Evolutionary conservation across 352 stramenopile species (phyloP), one percentile per base, ranked within the genome.

Genomic region (Phytophthora cactorum): DNA sequence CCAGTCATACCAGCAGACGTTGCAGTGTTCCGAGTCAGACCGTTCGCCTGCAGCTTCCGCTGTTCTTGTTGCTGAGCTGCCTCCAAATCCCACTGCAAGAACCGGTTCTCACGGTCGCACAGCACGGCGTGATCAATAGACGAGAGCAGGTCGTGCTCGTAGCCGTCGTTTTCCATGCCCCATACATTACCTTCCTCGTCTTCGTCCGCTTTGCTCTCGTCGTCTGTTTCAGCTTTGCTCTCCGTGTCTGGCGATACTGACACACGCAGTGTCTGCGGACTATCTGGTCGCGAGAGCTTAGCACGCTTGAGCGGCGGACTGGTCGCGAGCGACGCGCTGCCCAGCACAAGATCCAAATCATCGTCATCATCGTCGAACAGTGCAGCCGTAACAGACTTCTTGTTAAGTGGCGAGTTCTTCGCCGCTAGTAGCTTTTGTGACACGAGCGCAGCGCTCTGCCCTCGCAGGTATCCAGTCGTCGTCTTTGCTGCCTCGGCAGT

Each of bases 101-200:
- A 94, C 2, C 86, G 82, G 63, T 94, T 94, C 63, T 92, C 83
- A 25, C 85, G 85, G 63, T 94, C 86, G 49, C 86, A 94, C 32
- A 94, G 70, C 46, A 91, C 84, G 12, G 82, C 79, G 53, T 92
- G 86, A 54, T 94, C 86, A 56, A 94, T 94, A 3, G 81, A 91
- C 10, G 79, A 81, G 5, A 93, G 75, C 51, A 93, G 58, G 38
- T 91, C 82, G 44, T 89, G 82, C 70, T 91, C 75, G 29, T 90
- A 89, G 49, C 74, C 76, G 52, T 91, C 82, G 43, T 79, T 84
- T 43, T 88, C 85, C 77, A 90, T 84, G 22, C 85, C 85, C 85
- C 85, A 93, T 12, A 93, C 76, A 45, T 80, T 86, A 17, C 71
- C 71, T 25, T 87, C 72, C 27, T 92, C 79, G n/a, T 88, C 74